Conservation (phyloP, 2,329 filamentous ascomycete species). For the Aspergillus tamarii region DNA sequence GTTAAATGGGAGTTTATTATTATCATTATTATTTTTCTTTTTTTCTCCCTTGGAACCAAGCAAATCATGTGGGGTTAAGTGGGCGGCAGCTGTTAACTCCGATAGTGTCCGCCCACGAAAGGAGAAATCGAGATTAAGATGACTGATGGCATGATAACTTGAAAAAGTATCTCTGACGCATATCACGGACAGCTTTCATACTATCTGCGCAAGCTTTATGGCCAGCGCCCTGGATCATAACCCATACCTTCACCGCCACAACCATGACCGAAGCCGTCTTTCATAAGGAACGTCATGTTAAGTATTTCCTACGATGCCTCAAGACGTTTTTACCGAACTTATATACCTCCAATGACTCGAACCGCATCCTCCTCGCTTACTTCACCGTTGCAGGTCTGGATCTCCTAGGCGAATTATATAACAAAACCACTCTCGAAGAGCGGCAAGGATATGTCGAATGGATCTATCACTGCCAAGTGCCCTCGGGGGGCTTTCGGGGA, state of each 20-base stretch:
- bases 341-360: slow-evolving; percentile 89
- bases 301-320: slow-evolving; percentile 91
- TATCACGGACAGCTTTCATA: background rate
- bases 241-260: background rate
- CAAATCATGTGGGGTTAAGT: slow-evolving; percentile 28
- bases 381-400: slow-evolving; percentile 88
- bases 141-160: background rate
- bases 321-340: slow-evolving; percentile 76
- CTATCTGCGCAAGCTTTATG: slow-evolving; percentile 3
- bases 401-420: slow-evolving; percentile 68
- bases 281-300: slow-evolving; percentile 69
- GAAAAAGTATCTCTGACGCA: background rate
- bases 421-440: slow-evolving; percentile 57
- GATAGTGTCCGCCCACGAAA: slow-evolving; percentile 23
- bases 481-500: slow-evolving; percentile 84
- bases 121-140: slow-evolving; percentile 6
- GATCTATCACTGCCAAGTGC: slow-evolving; percentile 86
- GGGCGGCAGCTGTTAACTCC: slow-evolving; percentile 21
- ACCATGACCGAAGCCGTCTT: slow-evolving; percentile 35
- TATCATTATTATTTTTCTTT: background rate
- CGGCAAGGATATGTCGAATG: slow-evolving; percentile 66
- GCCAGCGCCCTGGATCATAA: background rate
- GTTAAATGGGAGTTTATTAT: slow-evolving; percentile 4
- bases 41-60: background rate
- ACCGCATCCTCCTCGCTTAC: slow-evolving; percentile 84